These are phyloP conservation scores for Talaromyces liani DNA, from an alignment of 495 filamentous ascomycete genomes.

Conservation along the genomic window DNA sequence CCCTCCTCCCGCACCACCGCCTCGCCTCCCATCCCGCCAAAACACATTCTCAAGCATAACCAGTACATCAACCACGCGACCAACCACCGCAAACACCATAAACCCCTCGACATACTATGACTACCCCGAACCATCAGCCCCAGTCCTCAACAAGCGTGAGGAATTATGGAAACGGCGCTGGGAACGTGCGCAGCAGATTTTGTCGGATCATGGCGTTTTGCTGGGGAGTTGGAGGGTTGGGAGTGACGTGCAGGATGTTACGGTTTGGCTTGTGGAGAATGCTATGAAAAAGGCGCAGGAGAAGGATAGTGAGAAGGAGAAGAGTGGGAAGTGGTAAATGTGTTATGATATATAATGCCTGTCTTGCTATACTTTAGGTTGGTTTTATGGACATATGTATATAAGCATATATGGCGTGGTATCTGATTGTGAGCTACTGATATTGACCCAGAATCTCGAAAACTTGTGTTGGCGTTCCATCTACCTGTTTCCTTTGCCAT, in stretches of 20 bases:
- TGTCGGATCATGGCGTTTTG: slow-evolving; percentile 61
- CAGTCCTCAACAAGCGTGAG: slow-evolving; percentile 62
- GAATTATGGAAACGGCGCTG: slow-evolving; percentile 77
- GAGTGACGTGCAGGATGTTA: slow-evolving; percentile 61
- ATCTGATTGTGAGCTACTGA: neutral
- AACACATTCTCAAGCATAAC: neutral
- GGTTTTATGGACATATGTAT: neutral
- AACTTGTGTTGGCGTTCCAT: neutral
- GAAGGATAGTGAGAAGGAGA: slow-evolving; percentile 1
- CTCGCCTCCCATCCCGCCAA: neutral
- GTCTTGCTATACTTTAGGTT: neutral
- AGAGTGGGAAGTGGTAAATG: neutral
- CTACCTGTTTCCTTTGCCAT: neutral
- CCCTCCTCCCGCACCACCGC: slow-evolving; percentile 4
- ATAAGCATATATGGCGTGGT: neutral
- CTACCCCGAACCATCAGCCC: slow-evolving; percentile 10
- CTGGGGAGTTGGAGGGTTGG: slow-evolving; percentile 82
- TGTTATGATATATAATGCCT: neutral
- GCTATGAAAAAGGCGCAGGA: slow-evolving; percentile 21
- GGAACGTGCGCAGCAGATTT: slow-evolving; percentile 61
- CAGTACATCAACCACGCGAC: slow-evolving; percentile 11
- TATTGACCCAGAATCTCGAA: neutral
- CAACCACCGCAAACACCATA: slow-evolving; percentile 1
- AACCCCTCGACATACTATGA: neutral
- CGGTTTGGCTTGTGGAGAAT: slow-evolving; percentile 43